phyloP scores from a whole-genome alignment of 139 green algal genomes.

The Nannochloris sp. region DNA sequence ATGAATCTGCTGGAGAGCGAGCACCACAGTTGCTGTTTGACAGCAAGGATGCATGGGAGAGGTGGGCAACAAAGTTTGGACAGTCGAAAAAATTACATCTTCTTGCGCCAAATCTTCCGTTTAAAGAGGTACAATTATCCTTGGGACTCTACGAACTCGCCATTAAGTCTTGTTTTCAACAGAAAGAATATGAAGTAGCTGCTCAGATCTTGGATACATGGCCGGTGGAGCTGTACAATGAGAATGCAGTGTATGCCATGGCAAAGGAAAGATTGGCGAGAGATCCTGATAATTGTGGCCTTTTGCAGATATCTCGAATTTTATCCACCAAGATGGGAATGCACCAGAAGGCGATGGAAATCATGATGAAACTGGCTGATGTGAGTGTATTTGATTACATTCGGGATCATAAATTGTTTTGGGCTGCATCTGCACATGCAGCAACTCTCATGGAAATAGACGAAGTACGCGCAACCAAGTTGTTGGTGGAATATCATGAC shows the following conservation, averaged over 20 bases:
- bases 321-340: slow-evolving; percentile 7
- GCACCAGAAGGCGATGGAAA: background rate
- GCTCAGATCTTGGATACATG: background rate
- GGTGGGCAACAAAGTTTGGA: slow-evolving; percentile 60
- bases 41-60: slow-evolving; percentile 56
- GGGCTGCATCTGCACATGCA: background rate
- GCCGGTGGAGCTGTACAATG: background rate
- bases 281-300: too few species aligned
- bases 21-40: slow-evolving; percentile 47
- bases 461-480: slow-evolving; percentile 27
- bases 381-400: slow-evolving; percentile 63
- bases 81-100: slow-evolving; percentile 61
- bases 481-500: slow-evolving; percentile 53
- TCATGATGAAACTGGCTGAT: background rate
- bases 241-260: background rate
- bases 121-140: slow-evolving; percentile 42
- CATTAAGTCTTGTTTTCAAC: slow-evolving; percentile 43
- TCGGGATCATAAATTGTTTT: slow-evolving; percentile 23
- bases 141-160: slow-evolving; percentile 72
- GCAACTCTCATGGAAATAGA: slow-evolving; percentile 58
- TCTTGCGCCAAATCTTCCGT: slow-evolving; percentile 69
- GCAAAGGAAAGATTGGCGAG: too few species aligned
- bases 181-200: background rate
- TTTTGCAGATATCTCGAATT: background rate
- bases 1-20: slow-evolving; percentile 42